Evolutionary conservation across 805 yeast species (phyloP).

Genomic region (Schwanniomyces yamadae): DNA sequence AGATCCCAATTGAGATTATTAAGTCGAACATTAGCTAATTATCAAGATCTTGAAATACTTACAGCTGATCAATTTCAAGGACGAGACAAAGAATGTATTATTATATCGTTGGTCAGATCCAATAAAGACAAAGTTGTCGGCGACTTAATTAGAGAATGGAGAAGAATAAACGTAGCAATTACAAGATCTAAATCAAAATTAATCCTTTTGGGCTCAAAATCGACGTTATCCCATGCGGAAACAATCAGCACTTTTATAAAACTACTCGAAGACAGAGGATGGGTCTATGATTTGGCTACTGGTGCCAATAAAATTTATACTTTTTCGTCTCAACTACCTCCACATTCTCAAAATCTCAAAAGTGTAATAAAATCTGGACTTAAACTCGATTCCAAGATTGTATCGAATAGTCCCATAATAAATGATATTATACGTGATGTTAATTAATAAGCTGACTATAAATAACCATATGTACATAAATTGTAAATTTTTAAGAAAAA

Average conservation of each 20-base stretch:
- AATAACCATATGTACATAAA: slow-evolving; percentile 2
- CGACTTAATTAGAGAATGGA: slow-evolving; percentile 79
- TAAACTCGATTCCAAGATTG: slow-evolving; percentile 11
- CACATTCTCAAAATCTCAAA: slow-evolving; percentile 2
- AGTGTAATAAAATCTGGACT: neutral
- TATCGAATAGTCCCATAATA: slow-evolving; percentile 22
- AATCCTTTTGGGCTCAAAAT: slow-evolving; percentile 75
- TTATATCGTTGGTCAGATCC: slow-evolving; percentile 86
- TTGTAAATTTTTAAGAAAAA: slow-evolving; percentile 2
- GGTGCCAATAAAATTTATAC: slow-evolving; percentile 40
- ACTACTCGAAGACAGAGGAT: slow-evolving; percentile 52
- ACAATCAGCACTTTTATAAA: slow-evolving; percentile 61
- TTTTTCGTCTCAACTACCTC: slow-evolving; percentile 13
- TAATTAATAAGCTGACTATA: slow-evolving; percentile 4
- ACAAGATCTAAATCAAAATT: slow-evolving; percentile 87
- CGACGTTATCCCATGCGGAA: slow-evolving; percentile 53
- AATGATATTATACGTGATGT: slow-evolving; percentile 31
- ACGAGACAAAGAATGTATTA: slow-evolving; percentile 86
- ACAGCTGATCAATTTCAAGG: slow-evolving; percentile 98
- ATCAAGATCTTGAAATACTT: slow-evolving; percentile 62
- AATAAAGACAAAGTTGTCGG: slow-evolving; percentile 69
- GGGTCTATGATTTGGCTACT: slow-evolving; percentile 62
- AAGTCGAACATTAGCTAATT: slow-evolving; percentile 20
- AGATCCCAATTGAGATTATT: slow-evolving; percentile 64
- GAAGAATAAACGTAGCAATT: slow-evolving; percentile 91